These are phyloP conservation scores for Cladobotryum mycophilum DNA, from an alignment of 2,329 filamentous ascomycete species.

Conservation along the genomic window DNA sequence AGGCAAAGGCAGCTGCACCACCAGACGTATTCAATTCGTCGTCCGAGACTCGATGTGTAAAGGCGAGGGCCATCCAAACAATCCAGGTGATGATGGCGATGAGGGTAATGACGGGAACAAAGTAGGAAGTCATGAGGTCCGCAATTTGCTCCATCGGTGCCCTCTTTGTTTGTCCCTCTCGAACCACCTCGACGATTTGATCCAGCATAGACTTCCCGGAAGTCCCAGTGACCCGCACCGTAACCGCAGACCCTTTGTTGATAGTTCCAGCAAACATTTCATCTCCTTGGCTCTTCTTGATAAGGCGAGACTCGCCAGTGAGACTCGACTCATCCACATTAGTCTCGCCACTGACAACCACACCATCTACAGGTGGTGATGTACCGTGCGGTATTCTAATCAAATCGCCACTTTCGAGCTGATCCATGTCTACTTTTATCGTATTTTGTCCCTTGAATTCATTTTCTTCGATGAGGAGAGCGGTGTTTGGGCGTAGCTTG, in stretches of 20 bases:
- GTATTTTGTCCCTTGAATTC: constrained; percentile 28
- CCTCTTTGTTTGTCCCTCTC: constrained; percentile 69
- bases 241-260: constrained; percentile 60
- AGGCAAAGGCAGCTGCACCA: constrained; percentile 66
- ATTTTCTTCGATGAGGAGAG: constrained; percentile 56
- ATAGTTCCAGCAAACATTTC: constrained; percentile 67
- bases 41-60: constrained; percentile 49
- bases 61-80: constrained; percentile 61
- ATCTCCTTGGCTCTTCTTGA: constrained; percentile 58
- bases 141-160: constrained; percentile 72
- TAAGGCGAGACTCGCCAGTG: constrained; percentile 67
- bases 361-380: constrained; percentile 80
- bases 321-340: constrained; percentile 86
- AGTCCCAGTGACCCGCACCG: constrained; percentile 57
- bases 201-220: constrained; percentile 71
- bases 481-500: constrained; percentile 70
- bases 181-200: constrained; percentile 69
- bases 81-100: constrained; percentile 67
- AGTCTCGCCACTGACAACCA: constrained; percentile 54
- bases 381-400: constrained; percentile 72
- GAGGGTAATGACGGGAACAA: constrained; percentile 66
- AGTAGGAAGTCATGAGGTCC: constrained; percentile 67
- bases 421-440: constrained; percentile 51
- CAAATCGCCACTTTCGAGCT: constrained; percentile 67
- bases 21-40: constrained; percentile 52